Conservation (phyloP, 208 protist genomes). For the Zelonia costaricensis region DNA sequence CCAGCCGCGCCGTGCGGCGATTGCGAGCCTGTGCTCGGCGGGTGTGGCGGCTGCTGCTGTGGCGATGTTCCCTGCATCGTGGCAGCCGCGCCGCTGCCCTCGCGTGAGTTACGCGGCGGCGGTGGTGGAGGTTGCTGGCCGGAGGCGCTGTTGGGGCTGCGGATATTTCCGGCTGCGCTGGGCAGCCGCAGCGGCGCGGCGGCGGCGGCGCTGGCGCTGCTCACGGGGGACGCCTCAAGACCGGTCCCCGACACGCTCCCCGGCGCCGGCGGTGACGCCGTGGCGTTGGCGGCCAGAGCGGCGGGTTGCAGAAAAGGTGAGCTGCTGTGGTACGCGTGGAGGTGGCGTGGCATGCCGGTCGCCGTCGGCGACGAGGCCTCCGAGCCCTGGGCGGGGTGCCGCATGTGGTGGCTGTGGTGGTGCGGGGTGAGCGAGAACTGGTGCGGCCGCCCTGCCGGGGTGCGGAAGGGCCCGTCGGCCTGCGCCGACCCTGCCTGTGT, state of each 20-base stretch:
- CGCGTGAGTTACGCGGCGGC: neutral
- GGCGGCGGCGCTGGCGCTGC: neutral
- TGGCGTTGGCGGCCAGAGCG: neutral
- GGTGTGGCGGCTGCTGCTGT: neutral
- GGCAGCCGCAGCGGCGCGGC: neutral
- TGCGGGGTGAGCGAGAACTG: slow-evolving; percentile 15
- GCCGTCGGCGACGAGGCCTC: slow-evolving; percentile 6
- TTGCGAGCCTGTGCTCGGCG: slow-evolving; percentile 1
- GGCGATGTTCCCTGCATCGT: slow-evolving; percentile 17
- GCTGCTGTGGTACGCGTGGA: slow-evolving; percentile 19
- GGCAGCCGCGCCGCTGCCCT: slow-evolving; percentile 14
- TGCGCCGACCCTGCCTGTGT: neutral
- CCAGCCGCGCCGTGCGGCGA: neutral
- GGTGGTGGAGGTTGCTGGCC: slow-evolving; percentile 1
- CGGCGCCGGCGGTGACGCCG: neutral
- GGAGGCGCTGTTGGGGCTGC: too few relatives aligned
- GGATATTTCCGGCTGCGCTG: neutral
- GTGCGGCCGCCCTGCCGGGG: slow-evolving; percentile 9
- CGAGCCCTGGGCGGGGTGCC: neutral
- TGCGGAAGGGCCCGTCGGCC: slow-evolving; percentile 5
- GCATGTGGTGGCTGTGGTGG: slow-evolving; percentile 16
- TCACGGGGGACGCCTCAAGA: slow-evolving; percentile 9
- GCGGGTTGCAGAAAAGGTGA: slow-evolving; percentile 15
- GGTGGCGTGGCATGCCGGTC: slow-evolving; percentile 13
- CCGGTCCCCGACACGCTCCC: slow-evolving; percentile 4